Evolutionary conservation across 306 rosid genomes (phyloP), one percentile per base, ranked within the genome.

Genomic region (Styphnolobium japonicum): DNA sequence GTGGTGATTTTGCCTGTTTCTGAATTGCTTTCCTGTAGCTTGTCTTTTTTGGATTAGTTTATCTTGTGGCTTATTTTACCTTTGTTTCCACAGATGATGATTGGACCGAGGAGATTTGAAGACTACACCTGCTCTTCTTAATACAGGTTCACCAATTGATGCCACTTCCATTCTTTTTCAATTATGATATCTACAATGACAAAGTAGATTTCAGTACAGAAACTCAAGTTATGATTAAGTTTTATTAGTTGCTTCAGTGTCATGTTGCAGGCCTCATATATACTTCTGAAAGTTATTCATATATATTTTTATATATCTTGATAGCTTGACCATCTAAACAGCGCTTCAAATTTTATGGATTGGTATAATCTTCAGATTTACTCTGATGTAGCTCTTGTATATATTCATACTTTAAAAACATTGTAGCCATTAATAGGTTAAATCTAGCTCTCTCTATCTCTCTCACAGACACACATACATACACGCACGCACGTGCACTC

Each of bases 111-210:
- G 79, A 73, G 10, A 81, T 53, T 77, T 86, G 62, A 84, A 75
- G 79, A 75, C 55, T 80, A 49, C 66, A 49, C 78, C 48, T 31
- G 9, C 45, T 69, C 64, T 78, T 67, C 84, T 84, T 73, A 39
- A 75, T 60, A 61, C 73, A 76, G 89, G 87, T 70, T 76, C 33
- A 55, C 46, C 72, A 73, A 53, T 36, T 43, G 80, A 70, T 85
- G 79, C 83, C 25, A 64, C 81, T 66, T 74, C 40, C 69, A 27
- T 62, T 53, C 5, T 66, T 64, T 57, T 84, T 48, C 21, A 56
- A 56, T 14, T 64, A 25, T 36, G 10, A 68, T 75, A 64, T 67
- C 57, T 29, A 55, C 52, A 46, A 7, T 60, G 64, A 42, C 42
- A 21, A 58, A 77, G 43, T 75, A 49, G 55, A 48, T 76, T 72